A percentile compares a stretch with the other conserved stretches of the same genome.
phyloP scores from a whole-genome alignment of 495 filamentous ascomycete species.

The Penicillium manginii region DNA sequence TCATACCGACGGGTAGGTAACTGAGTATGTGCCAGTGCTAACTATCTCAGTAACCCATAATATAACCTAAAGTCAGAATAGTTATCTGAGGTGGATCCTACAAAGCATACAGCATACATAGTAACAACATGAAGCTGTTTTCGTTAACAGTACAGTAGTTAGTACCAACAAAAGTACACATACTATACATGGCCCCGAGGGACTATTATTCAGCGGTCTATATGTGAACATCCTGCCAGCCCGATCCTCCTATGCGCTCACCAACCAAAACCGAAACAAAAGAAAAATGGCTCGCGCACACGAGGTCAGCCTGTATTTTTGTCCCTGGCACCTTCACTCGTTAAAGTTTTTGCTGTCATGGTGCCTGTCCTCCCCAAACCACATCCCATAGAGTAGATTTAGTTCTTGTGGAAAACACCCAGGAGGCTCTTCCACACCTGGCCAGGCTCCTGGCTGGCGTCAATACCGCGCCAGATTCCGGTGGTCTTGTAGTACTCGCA shows the following conservation, averaged over 20 bases:
- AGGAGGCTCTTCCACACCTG: conserved; percentile 94
- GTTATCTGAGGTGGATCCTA: too few relatives aligned
- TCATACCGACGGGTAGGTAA: too few relatives aligned
- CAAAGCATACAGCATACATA: too few relatives aligned
- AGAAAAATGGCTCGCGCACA: conserved; percentile 22
- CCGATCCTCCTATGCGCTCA: conserved; percentile 12
- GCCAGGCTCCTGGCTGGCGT: conserved; percentile 94
- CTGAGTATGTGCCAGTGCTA: too few relatives aligned
- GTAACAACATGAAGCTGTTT: too few relatives aligned
- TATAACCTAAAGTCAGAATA: too few relatives aligned
- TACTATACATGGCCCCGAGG: conserved; percentile 35
- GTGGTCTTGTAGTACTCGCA: conserved; percentile 95
- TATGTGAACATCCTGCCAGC: conserved; percentile 28
- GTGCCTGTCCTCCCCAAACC: background rate
- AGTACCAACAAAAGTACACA: conserved; percentile 29
- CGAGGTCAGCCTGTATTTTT: conserved; percentile 8
- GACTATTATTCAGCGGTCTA: conserved; percentile 28
- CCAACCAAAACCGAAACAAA: conserved; percentile 21
- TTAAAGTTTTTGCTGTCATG: too few relatives aligned
- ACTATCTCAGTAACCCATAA: too few relatives aligned
- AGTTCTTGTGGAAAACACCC: conserved; percentile 73
- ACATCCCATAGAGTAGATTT: conserved; percentile 5
- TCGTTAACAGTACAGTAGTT: conserved; percentile 8
- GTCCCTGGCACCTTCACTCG: background rate
- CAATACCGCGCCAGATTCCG: conserved; percentile 94